phyloP scores from a whole-genome alignment of 1,284 basidiomycete species.

The Naganishia sp. region DNA sequence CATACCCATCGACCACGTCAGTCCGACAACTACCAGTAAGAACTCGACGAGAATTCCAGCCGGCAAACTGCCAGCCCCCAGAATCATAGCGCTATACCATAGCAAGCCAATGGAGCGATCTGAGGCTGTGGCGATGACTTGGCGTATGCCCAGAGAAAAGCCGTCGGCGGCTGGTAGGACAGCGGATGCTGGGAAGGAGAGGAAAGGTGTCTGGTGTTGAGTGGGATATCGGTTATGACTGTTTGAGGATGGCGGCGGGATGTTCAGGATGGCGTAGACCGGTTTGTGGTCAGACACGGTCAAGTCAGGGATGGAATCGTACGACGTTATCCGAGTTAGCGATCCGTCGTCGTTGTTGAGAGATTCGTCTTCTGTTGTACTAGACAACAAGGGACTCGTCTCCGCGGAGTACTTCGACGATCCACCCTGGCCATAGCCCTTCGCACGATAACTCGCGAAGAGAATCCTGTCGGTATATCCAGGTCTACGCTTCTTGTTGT shows the following conservation, averaged over 20 bases:
- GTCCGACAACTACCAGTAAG: constrained; percentile 17
- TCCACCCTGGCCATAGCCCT: constrained; percentile 39
- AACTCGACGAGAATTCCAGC: constrained; percentile 27
- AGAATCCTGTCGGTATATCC: constrained; percentile 95
- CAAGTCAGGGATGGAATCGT: constrained; percentile 45
- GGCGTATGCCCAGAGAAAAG: constrained; percentile 12
- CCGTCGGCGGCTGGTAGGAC: constrained; percentile 2
- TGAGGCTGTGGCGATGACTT: neutral
- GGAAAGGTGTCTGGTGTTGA: constrained; percentile 24
- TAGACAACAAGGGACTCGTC: constrained; percentile 4
- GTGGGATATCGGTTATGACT: constrained; percentile 7
- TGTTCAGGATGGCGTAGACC: constrained; percentile 47
- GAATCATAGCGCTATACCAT: constrained; percentile 28
- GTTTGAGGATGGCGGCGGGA: constrained; percentile 38
- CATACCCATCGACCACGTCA: constrained; percentile 27
- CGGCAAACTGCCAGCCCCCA: constrained; percentile 30
- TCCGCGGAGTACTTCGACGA: neutral
- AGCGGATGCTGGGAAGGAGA: constrained; percentile 17
- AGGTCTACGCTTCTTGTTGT: constrained; percentile 70
- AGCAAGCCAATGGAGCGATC: constrained; percentile 22
- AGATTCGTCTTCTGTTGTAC: neutral
- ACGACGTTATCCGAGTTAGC: neutral
- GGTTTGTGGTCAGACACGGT: constrained; percentile 55
- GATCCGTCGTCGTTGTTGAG: neutral
- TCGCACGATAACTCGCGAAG: constrained; percentile 66